Evolutionary conservation across 805 yeast species (phyloP).

Genomic region (Saccharomycopsis fodiens): DNA sequence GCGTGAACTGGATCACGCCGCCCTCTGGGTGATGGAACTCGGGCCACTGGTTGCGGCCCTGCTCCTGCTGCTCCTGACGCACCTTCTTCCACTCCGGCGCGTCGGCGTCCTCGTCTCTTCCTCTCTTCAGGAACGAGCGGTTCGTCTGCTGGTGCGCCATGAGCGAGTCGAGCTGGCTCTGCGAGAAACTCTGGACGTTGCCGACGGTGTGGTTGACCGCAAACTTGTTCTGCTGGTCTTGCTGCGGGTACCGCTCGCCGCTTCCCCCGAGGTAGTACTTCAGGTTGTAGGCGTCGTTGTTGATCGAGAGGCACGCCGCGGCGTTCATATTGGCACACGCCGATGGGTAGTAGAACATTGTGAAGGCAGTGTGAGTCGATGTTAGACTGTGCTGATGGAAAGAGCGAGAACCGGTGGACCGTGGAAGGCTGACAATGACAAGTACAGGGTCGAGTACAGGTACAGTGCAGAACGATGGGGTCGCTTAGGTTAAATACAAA

Average conservation of each 20-base stretch:
- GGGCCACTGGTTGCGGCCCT: conserved; percentile 27
- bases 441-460: not conserved
- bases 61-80: not conserved
- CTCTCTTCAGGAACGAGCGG: not conserved
- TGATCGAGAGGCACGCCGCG: conserved; percentile 14
- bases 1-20: conserved; percentile 53
- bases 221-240: conserved; percentile 2
- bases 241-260: conserved; percentile 8
- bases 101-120: not conserved
- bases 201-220: conserved; percentile 2
- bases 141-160: not conserved
- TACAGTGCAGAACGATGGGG: too few relatives aligned
- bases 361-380: not conserved
- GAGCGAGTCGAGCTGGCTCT: not conserved
- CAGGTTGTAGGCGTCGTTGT: conserved; percentile 2
- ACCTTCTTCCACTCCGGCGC: not conserved
- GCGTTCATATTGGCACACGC: conserved; percentile 18
- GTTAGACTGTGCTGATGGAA: not conserved
- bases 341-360: conserved; percentile 20
- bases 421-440: too few relatives aligned
- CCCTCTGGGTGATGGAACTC: conserved; percentile 55
- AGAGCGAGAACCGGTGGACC: too few relatives aligned
- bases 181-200: not conserved
- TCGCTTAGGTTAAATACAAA: not conserved
- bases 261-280: conserved; percentile 2